Conservation (phyloP, 192 early-diverging fungal species). For the Coemansia sp. region DNA sequence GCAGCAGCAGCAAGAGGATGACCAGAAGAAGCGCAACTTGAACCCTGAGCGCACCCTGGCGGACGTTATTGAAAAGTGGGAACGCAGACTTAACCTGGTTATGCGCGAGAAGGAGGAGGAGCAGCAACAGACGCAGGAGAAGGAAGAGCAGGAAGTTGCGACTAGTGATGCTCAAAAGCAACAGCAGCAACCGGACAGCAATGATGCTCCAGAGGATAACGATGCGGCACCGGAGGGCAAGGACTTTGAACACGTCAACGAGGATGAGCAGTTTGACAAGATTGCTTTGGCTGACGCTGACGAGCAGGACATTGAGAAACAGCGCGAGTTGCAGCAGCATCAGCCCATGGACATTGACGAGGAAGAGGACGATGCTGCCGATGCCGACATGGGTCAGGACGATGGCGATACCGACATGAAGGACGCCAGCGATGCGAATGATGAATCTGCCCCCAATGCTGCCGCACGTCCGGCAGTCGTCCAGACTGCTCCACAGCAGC, state of each 20-base stretch:
- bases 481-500: slow-evolving; percentile 11
- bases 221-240: slow-evolving; percentile 24
- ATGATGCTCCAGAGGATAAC: not conserved
- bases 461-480: slow-evolving; percentile 8
- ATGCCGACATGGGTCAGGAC: slow-evolving; percentile 52
- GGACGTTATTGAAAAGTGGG: slow-evolving; percentile 92
- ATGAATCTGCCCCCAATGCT: slow-evolving; percentile 1
- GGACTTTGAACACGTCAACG: slow-evolving; percentile 60
- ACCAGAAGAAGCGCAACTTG: slow-evolving; percentile 53
- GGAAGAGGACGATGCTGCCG: slow-evolving; percentile 48
- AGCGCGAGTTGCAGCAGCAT: slow-evolving; percentile 32
- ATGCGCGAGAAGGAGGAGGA: slow-evolving; percentile 63
- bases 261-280: slow-evolving; percentile 69
- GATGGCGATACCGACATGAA: slow-evolving; percentile 34
- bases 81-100: slow-evolving; percentile 74
- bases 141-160: slow-evolving; percentile 55
- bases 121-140: slow-evolving; percentile 22
- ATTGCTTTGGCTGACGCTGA: slow-evolving; percentile 63
- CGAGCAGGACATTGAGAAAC: slow-evolving; percentile 54
- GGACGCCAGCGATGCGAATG: slow-evolving; percentile 7
- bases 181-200: slow-evolving; percentile 15
- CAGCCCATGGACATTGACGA: slow-evolving; percentile 67
- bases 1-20: slow-evolving; percentile 27
- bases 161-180: slow-evolving; percentile 40
- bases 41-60: slow-evolving; percentile 91